Conservation (phyloP, 208 protist genomes). For the Trypanosomatidae sp. region DNA sequence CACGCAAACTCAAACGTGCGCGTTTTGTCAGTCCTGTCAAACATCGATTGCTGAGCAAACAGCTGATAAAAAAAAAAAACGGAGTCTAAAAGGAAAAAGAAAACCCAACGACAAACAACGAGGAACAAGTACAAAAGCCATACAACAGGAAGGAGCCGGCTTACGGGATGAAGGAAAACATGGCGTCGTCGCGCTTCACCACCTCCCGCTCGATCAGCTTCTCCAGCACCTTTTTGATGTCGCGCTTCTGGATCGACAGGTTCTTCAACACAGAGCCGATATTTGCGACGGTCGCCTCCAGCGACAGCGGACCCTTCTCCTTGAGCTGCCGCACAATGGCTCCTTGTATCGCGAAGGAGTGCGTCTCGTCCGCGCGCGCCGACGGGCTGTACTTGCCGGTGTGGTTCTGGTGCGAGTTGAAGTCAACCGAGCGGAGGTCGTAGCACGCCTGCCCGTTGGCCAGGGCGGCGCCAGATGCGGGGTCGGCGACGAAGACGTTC, state of each 20-base stretch:
- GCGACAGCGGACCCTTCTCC: constrained; percentile 10
- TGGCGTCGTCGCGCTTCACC: constrained; percentile 16
- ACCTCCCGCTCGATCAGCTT: constrained; percentile 30
- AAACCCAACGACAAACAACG: neutral
- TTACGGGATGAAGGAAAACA: constrained; percentile 26
- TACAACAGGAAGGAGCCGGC: no score
- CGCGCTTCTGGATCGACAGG: constrained; percentile 10
- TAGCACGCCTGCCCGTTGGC: constrained; percentile 4
- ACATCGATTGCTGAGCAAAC: no score
- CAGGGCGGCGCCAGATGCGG: neutral
- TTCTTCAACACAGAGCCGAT: constrained; percentile 10
- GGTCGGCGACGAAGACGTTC: constrained; percentile 5
- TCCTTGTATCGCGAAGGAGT: constrained; percentile 20
- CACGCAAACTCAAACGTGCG: no score
- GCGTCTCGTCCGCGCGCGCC: constrained; percentile 19
- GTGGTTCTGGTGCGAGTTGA: constrained; percentile 25
- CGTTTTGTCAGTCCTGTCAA: no score
- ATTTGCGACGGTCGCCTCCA: constrained; percentile 12
- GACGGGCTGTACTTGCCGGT: constrained; percentile 17
- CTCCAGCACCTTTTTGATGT: constrained; percentile 32
- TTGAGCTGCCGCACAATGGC: constrained; percentile 21
- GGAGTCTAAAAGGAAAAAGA: neutral
- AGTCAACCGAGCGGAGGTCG: constrained; percentile 21
- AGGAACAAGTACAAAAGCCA: neutral
- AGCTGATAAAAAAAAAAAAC: constrained; percentile 1